A percentile compares a stretch with the other conserved stretches of the same genome.
Evolutionary conservation across 2,329 filamentous ascomycete species (phyloP).

Genomic region (Trichoderma oligosporum): DNA sequence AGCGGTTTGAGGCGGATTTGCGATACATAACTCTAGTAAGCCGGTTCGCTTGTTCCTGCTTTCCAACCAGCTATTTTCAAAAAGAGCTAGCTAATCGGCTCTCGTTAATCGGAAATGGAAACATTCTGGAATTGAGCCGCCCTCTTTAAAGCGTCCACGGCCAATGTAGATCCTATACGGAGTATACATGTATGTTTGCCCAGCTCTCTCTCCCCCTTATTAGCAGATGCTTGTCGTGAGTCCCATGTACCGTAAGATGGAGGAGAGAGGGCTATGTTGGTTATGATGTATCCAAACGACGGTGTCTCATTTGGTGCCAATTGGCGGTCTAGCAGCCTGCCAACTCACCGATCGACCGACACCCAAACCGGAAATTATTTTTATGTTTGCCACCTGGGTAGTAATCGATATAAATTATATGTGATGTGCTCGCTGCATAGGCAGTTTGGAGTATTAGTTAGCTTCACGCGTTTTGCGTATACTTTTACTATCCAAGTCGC

Average conservation of each 20-base stretch:
- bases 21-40: not conserved
- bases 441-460: too few relatives aligned
- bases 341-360: not conserved
- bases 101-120: not conserved
- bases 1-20: not conserved
- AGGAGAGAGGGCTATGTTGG: not conserved
- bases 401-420: not conserved
- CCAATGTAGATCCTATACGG: too few relatives aligned
- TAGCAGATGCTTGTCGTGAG: not conserved
- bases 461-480: too few relatives aligned
- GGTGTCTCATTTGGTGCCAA: not conserved
- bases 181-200: too few relatives aligned
- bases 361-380: not conserved
- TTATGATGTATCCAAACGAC: too few relatives aligned
- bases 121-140: not conserved
- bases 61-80: not conserved
- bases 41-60: not conserved
- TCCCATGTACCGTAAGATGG: not conserved
- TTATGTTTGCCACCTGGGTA: not conserved
- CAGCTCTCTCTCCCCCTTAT: not conserved
- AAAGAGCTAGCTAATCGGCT: not conserved
- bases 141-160: too few relatives aligned
- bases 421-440: not conserved
- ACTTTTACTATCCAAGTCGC: too few relatives aligned
- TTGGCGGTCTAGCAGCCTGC: constrained; percentile 3